Conservation (phyloP, 495 filamentous ascomycete species). For the Xylaria venustula region DNA sequence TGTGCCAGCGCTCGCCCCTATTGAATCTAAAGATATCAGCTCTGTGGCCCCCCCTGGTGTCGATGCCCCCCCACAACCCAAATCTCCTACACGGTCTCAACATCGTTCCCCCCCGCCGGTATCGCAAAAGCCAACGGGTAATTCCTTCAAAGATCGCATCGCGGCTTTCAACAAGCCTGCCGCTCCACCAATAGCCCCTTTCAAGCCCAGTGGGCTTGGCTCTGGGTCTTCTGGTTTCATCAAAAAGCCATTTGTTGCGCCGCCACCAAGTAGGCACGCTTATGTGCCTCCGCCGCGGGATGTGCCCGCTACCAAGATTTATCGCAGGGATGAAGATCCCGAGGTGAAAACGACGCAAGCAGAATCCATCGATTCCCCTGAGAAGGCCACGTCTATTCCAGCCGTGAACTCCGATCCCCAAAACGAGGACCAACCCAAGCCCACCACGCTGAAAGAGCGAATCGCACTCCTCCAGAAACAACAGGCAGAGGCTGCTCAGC, state of each 20-base stretch:
- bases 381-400: slow-evolving; percentile 57
- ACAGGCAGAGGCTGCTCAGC: slow-evolving; percentile 79
- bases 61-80: slow-evolving; percentile 29
- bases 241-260: slow-evolving; percentile 97
- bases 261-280: slow-evolving; percentile 89
- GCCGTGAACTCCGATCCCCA: slow-evolving; percentile 44
- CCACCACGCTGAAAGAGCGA: slow-evolving; percentile 87
- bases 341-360: slow-evolving; percentile 68
- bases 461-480: slow-evolving; percentile 93
- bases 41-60: slow-evolving; percentile 19
- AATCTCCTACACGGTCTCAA: slow-evolving; percentile 43
- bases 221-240: slow-evolving; percentile 67
- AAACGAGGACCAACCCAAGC: slow-evolving; percentile 82
- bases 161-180: slow-evolving; percentile 93
- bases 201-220: slow-evolving; percentile 69
- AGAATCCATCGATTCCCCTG: slow-evolving; percentile 54
- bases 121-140: slow-evolving; percentile 70
- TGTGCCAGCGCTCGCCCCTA: slow-evolving; percentile 43
- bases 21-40: slow-evolving; percentile 31
- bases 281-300: slow-evolving; percentile 72
- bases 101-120: slow-evolving; percentile 60
- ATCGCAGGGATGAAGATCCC: slow-evolving; percentile 86
- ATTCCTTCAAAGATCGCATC: slow-evolving; percentile 90
- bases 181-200: slow-evolving; percentile 79
- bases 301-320: slow-evolving; percentile 69